phyloP scores from a whole-genome alignment of 352 stramenopile species.

The Phytophthora meadii region DNA sequence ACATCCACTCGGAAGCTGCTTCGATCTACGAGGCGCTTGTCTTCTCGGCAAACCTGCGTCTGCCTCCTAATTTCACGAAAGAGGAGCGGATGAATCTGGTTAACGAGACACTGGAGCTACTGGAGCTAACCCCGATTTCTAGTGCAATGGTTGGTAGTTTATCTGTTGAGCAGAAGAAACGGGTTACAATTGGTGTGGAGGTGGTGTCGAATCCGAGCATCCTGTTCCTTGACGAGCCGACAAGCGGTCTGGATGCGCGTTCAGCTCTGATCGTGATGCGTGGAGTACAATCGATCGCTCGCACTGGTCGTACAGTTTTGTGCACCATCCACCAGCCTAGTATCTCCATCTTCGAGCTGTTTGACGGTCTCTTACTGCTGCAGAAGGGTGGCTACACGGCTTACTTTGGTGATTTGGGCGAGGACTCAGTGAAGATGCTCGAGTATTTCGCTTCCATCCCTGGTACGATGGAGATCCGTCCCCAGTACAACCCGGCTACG shows the following conservation, averaged over 20 bases:
- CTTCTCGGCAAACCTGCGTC: conserved; percentile 91
- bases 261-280: conserved; percentile 90
- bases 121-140: conserved; percentile 55
- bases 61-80: conserved; percentile 57
- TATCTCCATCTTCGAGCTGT: conserved; percentile 93
- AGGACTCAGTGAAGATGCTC: conserved; percentile 79
- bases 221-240: conserved; percentile 95
- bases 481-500: conserved; percentile 89
- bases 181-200: conserved; percentile 93
- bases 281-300: conserved; percentile 82
- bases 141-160: conserved; percentile 51
- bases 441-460: conserved; percentile 87
- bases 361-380: conserved; percentile 92
- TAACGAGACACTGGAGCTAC: conserved; percentile 58
- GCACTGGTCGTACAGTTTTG: conserved; percentile 87
- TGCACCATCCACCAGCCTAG: conserved; percentile 68
- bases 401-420: conserved; percentile 90
- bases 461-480: conserved; percentile 59
- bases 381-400: conserved; percentile 66
- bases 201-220: conserved; percentile 94
- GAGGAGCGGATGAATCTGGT: conserved; percentile 61
- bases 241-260: conserved; percentile 85
- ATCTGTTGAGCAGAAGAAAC: conserved; percentile 94
- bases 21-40: conserved; percentile 91
- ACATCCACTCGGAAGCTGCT: conserved; percentile 83